Evolutionary conservation across 139 green algal species (phyloP).

Genomic region (Bryopsis sp.): DNA sequence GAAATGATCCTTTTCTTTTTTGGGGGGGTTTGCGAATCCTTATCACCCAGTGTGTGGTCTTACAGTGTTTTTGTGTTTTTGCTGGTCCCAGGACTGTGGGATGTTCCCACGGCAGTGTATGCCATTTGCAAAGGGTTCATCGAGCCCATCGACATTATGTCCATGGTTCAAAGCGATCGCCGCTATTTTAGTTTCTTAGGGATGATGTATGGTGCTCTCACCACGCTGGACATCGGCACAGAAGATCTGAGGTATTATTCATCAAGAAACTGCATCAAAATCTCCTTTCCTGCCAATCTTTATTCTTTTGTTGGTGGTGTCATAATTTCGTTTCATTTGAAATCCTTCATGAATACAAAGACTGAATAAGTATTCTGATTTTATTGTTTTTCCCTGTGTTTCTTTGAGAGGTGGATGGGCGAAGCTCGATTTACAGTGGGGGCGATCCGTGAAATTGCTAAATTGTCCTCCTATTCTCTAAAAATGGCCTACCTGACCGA

Average conservation of each 20-base stretch:
- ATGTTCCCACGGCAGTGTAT: not conserved
- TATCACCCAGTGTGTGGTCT: not conserved
- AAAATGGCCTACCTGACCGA: not conserved
- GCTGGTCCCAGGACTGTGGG: not conserved
- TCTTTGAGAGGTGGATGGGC: not conserved
- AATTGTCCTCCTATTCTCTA: not conserved
- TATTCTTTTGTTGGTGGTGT: too few relatives aligned
- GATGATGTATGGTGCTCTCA: not conserved
- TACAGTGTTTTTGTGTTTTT: not conserved
- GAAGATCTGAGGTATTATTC: not conserved
- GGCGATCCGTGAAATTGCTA: not conserved
- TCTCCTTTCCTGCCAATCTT: too few relatives aligned
- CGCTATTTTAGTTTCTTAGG: not conserved
- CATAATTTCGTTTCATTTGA: too few relatives aligned
- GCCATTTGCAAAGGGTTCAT: not conserved
- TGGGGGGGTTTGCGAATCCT: not conserved
- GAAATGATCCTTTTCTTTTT: not conserved
- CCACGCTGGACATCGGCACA: not conserved
- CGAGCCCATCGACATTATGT: not conserved
- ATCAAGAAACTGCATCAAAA: not conserved
- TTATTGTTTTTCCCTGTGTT: too few relatives aligned
- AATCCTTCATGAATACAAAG: too few relatives aligned
- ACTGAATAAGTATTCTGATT: too few relatives aligned
- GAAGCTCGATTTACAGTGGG: not conserved
- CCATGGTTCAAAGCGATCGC: not conserved